Evolutionary conservation across 257 asterid genomes (phyloP).

Genomic region (Linderniella brevidens): DNA sequence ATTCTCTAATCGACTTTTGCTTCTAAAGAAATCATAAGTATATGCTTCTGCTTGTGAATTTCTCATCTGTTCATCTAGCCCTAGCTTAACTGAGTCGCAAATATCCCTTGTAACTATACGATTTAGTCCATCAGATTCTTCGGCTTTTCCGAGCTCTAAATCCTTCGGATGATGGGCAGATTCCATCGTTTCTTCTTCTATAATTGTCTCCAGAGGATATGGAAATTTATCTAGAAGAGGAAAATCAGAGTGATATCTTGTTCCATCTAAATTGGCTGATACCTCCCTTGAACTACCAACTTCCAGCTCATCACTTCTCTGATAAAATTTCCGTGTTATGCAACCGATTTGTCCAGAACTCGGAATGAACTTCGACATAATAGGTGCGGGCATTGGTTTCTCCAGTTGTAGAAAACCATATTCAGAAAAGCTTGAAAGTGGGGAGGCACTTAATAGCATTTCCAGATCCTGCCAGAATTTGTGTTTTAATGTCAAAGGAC

Average conservation of each 20-base stretch:
- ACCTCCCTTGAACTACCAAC: constrained; percentile 9
- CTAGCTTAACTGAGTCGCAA: constrained; percentile 14
- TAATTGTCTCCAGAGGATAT: constrained; percentile 6
- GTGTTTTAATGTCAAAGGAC: too few species aligned
- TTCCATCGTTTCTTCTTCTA: constrained; percentile 11
- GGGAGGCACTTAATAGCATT: too few species aligned
- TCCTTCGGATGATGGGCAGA: constrained; percentile 14
- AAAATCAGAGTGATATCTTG: constrained; percentile 9
- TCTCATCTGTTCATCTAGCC: constrained; percentile 17
- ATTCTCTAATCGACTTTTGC: constrained; percentile 15
- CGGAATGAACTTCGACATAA: constrained; percentile 9
- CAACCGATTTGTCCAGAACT: constrained; percentile 11
- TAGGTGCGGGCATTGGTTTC: constrained; percentile 11
- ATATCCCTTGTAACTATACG: constrained; percentile 9
- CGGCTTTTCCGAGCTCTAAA: constrained; percentile 15
- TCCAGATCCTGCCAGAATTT: too few species aligned
- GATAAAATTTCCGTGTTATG: constrained; percentile 11
- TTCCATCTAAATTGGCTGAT: constrained; percentile 12
- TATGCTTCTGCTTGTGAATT: constrained; percentile 18
- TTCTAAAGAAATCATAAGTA: constrained; percentile 13
- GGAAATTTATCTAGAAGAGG: constrained; percentile 12
- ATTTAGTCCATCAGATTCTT: constrained; percentile 13
- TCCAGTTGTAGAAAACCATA: constrained; percentile 1
- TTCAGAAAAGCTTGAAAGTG: too few species aligned
- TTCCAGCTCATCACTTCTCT: constrained; percentile 9